Evolutionary conservation across 139 green algal genomes (phyloP), one percentile per base, ranked within the genome.

Genomic region (Volvox africanus): DNA sequence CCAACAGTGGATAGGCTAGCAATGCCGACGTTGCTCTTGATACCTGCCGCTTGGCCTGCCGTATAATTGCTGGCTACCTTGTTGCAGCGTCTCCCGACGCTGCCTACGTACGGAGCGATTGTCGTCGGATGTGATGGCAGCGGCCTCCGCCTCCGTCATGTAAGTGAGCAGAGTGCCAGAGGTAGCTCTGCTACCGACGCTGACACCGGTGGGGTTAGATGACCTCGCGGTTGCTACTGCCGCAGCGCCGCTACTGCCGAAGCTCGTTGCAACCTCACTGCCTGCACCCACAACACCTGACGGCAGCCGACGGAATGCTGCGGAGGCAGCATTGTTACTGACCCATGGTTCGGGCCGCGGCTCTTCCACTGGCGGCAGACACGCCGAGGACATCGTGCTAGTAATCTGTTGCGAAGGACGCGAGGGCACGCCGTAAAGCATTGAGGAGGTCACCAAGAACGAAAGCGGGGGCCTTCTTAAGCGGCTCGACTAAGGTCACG

Each of bases 291-390:
- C 24, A 73, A 28, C 65, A 24, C 21, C 24, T 73, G 65, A 73
- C 65, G 65, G 21, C 21, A 12, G 24, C 65, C 65, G 65, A 73
- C 65, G 65, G 65, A 73, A 28, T 24, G 21, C 24, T 73, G 65
- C 65, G 65, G 65, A 24, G 24, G 21, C 65, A 16, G 21, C 65
- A 73, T 28, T 21, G 71, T 30, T 35, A 30, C 28, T 79, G 71
- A 79, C 71, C 71, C 71, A 79, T 79, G 71, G 26, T 30, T 79
- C 71, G 2, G 71, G 14, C 71, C 32, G 71, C 26, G 71, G 71
- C 71, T 79, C 71, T 20, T 79, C 71, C 71, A 79, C 71, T 20
- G 71, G 71, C 28, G 71, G 71, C 71, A 79, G 71, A 30, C 71
- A 79, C 26, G 71, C 32, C 26, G 71, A 79, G 2, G 71, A 79